Evolutionary conservation across 768 basidiomycete genomes (phyloP), one percentile per base, ranked within the genome.

Genomic region (Pleurotus tuber-regium): DNA sequence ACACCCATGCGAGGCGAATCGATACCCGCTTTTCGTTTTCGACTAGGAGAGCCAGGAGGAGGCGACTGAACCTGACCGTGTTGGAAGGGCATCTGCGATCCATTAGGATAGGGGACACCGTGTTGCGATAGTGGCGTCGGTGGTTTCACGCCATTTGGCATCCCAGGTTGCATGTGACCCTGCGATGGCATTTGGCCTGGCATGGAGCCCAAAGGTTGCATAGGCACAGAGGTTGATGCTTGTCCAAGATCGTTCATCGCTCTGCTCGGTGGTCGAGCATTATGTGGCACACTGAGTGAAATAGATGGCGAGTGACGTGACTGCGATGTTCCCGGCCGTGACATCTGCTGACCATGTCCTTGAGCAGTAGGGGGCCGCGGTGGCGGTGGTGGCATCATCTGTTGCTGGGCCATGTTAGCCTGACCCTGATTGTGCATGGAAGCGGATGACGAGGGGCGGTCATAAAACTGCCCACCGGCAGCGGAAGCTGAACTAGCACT

Each of bases 251-350:
- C 44, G 33, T 33, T 39, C 16, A 49, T 49, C 26, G 39, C 21
- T 18, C 44, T 29, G 23, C 46, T 48, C 8, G 46, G 46, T 19
- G 46, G 46, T 48, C 46, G n/a, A 11, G 18, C 19, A 8, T 24
- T 10, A 18, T 33, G 28, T 23, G 28, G 43, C 6, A 9, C 23
- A 4, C 19, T 11, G 29, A 29, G 10, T 4, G 63, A 63, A 36
- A 65, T 63, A 7, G 61, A 63, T 8, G 66, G 66, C 3, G 67
- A 65, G 24, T 65, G 62, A 53, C 66, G 68, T 1, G 68, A 61
- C 24, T 63, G 59, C 4, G 65, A 58, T 0, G 68, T 67, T 9
- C 65, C 62, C 7, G 68, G 68, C 30, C 66, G 59, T 18, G 62
- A 62, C 26, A 54, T 52, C 42, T 56, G 52, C 21, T 51, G 40